A percentile compares a stretch with the other conserved stretches of the same genome.
phyloP scores from a whole-genome alignment of 2,329 filamentous ascomycete species.

The Nothophoma quercina region DNA sequence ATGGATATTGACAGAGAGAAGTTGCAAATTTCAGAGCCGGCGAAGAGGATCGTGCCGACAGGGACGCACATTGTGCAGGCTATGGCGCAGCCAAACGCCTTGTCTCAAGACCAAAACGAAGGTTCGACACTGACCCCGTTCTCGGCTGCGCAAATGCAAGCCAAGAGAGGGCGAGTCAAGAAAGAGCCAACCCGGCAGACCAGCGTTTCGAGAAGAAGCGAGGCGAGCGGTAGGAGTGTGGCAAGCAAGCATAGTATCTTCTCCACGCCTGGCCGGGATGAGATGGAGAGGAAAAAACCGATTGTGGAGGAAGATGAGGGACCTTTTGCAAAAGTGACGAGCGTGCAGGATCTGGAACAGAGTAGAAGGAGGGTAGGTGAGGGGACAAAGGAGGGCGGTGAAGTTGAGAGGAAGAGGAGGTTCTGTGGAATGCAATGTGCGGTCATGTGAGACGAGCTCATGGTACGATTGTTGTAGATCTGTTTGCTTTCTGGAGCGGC shows the following conservation, averaged over 20 bases:
- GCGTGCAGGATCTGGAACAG: constrained; percentile 26
- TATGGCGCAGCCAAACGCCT: background rate
- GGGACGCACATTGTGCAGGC: constrained; percentile 11
- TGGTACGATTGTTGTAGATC: background rate
- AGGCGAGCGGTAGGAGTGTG: constrained; percentile 7
- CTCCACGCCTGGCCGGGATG: constrained; percentile 41
- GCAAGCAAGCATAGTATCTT: constrained; percentile 25
- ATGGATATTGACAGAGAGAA: background rate
- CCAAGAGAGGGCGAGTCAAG: background rate
- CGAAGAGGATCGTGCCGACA: background rate
- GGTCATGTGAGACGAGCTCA: constrained; percentile 22
- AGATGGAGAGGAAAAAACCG: constrained; percentile 39
- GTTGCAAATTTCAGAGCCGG: background rate
- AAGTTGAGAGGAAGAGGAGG: constrained; percentile 1
- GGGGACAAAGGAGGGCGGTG: background rate
- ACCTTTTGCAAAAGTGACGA: constrained; percentile 28
- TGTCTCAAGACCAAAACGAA: no score
- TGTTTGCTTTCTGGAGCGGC: background rate
- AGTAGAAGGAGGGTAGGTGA: constrained; percentile 26
- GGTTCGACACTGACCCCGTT: background rate
- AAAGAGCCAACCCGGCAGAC: background rate
- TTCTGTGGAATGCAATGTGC: constrained; percentile 17
- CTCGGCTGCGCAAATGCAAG: background rate
- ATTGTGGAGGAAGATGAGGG: constrained; percentile 34
- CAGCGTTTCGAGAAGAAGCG: constrained; percentile 7